Evolutionary conservation across 495 filamentous ascomycete genomes (phyloP), one percentile per base, ranked within the genome.

Genomic region (Penicillium arizonense): DNA sequence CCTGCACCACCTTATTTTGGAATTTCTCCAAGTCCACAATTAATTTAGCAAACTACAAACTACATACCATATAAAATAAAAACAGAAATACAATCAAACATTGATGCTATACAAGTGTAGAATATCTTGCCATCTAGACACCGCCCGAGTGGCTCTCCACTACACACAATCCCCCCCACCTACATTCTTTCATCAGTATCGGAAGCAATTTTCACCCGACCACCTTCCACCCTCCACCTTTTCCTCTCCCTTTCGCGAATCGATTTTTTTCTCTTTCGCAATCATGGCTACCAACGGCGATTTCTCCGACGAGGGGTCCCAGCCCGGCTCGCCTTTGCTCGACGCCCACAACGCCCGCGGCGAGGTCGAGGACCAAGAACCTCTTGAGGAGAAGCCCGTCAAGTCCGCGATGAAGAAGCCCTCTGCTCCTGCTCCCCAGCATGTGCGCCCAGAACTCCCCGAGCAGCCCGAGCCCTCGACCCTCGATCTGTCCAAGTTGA

Each of bases 401-500:
- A 88, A 86, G 71, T 86, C 86, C 13, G 77, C 85, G 8, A 73
- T 89, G 70, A 89, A 88, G 75, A 85, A 85, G 68, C 63, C 76
- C 57, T 64, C 64, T 57, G 57, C 68, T 14, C 64, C 75, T 50
- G 69, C 75, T 34, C 69, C 76, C 32, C 73, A 81, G 59, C 63
- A 72, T 23, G 68, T 71, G 61, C 71, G 79, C 55, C 82, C 82
- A 58, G 77, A 77, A 55, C 87, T 96, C 13, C 94, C 94, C 47
- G 86, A 88, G 42, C 94, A 98, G 73, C 94, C 94, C 35, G 86
- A 98, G 56, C 90, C 94, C 58, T 80, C 85, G 59, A 84, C 88
- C 53, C 77, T 98, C 54, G 90, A 96, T 62, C 78, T 95, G 57
- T 79, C 81, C 46, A 81, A 74, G 23, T 73, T 98, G 55, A 89